Evolutionary conservation across 371 early-diverging fungal species (phyloP), one percentile per base, ranked within the genome.

Genomic region (Mucor ambiguus): DNA sequence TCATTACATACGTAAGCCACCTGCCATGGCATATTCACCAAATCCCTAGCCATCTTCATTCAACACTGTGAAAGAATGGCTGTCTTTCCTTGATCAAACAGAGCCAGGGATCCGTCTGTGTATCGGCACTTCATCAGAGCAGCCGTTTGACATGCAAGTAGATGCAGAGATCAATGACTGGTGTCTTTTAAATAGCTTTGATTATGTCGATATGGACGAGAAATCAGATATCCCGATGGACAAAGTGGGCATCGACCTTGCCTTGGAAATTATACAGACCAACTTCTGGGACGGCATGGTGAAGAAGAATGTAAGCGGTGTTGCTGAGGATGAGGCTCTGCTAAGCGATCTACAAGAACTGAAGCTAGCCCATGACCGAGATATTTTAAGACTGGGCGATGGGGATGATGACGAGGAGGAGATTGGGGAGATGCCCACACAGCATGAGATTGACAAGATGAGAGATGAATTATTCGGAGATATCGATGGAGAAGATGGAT

Each of bases 201-300:
- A 90, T 65, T 87, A 82, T 68, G 80, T 91, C 7, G 89, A 87
- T 73, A 68, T 88, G 61, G 76, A 78, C 56, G 75, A 78, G 33
- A 68, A 63, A 22, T 63, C 72, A 26, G 71, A 70, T 16, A 67
- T 63, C 7, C 67, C 70, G 8, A 55, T 77, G 65, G 80, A 80
- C 63, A 80, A 77, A 52, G 79, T 67, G 11, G 77, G 83, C 8
- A 69, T 69, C 24, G 76, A 70, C 10, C 38, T 83, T 52, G 71
- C 71, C 1, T 64, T 89, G 22, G 92, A 91, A 59, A 88, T 89
- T 11, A 65, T 93, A 55, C 85, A 90, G 58, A 82, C 89, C 18
- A 85, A 91, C 58, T 80, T 89, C 72, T 93, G 93, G 93, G 91
- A 90, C 59, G 91, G 90, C 2, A 68, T 90, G 79, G 63, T 73